These are phyloP conservation scores for Cladorrhinum sp. DNA, from an alignment of 2,329 filamentous ascomycete species.

Conservation along the genomic window DNA sequence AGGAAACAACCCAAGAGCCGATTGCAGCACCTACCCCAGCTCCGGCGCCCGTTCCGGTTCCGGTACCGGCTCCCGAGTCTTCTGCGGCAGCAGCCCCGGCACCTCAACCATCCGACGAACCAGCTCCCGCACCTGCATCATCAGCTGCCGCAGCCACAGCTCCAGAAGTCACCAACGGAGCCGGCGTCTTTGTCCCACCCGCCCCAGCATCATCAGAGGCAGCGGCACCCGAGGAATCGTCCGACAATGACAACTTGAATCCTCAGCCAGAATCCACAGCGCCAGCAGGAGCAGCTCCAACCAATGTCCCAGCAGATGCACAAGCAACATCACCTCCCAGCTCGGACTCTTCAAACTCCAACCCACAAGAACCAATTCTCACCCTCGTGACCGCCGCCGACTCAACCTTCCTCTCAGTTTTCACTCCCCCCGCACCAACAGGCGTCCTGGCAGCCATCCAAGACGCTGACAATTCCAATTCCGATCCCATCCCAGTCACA, in stretches of 20 bases:
- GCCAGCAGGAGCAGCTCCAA: not conserved
- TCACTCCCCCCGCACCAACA: slow-evolving; percentile 20
- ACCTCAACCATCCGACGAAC: slow-evolving; percentile 1
- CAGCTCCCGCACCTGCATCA: not conserved
- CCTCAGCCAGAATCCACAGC: slow-evolving; percentile 4
- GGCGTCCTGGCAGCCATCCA: slow-evolving; percentile 10
- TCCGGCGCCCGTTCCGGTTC: not conserved
- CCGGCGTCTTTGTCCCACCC: not conserved
- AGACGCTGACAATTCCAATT: not conserved
- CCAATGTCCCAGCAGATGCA: not conserved
- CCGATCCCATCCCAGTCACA: not conserved
- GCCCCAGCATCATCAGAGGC: slow-evolving; percentile 1
- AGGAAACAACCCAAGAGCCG: not conserved
- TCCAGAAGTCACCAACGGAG: not conserved
- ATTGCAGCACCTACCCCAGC: not conserved
- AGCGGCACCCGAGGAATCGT: not conserved
- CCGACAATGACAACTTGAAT: not conserved
- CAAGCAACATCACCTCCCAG: not conserved
- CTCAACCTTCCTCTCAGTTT: slow-evolving; percentile 21
- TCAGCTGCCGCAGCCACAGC: slow-evolving; percentile 7
- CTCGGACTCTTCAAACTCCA: not conserved
- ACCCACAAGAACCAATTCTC: not conserved
- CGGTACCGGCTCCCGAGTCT: not conserved
- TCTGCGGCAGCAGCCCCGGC: slow-evolving; percentile 8
- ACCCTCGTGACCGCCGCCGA: not conserved